phyloP scores from a whole-genome alignment of 2,329 filamentous ascomycete genomes.

The Lojkania enalia region DNA sequence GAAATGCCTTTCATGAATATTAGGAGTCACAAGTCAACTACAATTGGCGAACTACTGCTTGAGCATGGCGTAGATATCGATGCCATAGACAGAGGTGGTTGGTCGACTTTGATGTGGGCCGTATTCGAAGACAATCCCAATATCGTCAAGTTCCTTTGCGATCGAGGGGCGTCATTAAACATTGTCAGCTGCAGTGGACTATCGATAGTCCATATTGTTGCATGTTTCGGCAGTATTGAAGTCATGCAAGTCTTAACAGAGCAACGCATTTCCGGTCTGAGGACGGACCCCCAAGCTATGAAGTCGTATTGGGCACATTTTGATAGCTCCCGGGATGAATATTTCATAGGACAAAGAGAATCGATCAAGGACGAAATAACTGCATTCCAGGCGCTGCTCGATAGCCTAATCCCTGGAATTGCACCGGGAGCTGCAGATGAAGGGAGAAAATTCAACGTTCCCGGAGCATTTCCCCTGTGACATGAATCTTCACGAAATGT shows the following conservation, averaged over 20 bases:
- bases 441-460: neutral
- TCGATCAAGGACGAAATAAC: neutral
- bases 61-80: conserved; percentile 4
- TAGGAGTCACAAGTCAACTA: neutral
- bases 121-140: neutral
- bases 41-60: neutral
- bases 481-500: too few species aligned
- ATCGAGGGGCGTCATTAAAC: neutral
- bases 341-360: neutral
- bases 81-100: neutral
- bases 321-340: neutral
- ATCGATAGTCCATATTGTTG: conserved; percentile 1
- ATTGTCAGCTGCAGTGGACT: neutral
- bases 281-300: neutral
- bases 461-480: neutral
- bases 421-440: neutral
- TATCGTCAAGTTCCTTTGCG: neutral
- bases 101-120: neutral
- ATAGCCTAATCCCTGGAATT: neutral
- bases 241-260: conserved; percentile 2
- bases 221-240: neutral
- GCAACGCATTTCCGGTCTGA: neutral
- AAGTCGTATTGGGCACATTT: conserved; percentile 1
- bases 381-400: conserved; percentile 4
- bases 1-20: neutral